A percentile compares a stretch with the other conserved stretches of the same genome.
These are phyloP conservation scores for Plasmodium fragile DNA, from an alignment of 169 alveolate species.

Conservation along the genomic window DNA sequence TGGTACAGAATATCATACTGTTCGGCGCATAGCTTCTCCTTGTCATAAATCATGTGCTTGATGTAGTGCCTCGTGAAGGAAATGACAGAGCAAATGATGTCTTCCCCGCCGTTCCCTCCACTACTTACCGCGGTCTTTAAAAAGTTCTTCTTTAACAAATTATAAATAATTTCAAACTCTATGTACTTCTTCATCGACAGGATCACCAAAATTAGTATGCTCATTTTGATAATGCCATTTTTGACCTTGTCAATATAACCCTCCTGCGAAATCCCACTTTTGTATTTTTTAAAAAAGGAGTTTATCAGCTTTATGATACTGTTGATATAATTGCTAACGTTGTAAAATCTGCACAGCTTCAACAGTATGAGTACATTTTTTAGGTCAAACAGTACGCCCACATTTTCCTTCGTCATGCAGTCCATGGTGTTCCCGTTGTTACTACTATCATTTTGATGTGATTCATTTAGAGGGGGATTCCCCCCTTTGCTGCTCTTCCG, in stretches of 20 bases:
- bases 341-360: conserved; percentile 62
- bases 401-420: conserved; percentile 1
- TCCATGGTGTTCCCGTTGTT: background rate
- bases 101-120: conserved; percentile 5
- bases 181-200: conserved; percentile 68
- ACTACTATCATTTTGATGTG: background rate
- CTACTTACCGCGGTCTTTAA: conserved; percentile 15
- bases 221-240: conserved; percentile 41
- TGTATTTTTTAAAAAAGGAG: conserved; percentile 51
- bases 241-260: conserved; percentile 19
- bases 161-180: conserved; percentile 72
- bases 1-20: conserved; percentile 67
- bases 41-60: conserved; percentile 39
- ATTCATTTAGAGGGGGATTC: background rate
- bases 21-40: conserved; percentile 60
- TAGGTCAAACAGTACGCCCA: conserved; percentile 32
- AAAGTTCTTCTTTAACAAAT: conserved; percentile 73
- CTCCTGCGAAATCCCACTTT: conserved; percentile 4
- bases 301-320: conserved; percentile 44
- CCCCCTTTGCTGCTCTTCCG: background rate
- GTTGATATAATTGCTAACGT: conserved; percentile 52
- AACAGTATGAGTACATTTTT: conserved; percentile 64
- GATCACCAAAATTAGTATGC: conserved; percentile 51
- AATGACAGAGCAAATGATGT: conserved; percentile 18
- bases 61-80: conserved; percentile 60